These are phyloP conservation scores for Botrytis fragariae DNA, from an alignment of 2,329 filamentous ascomycete genomes.

Conservation along the genomic window DNA sequence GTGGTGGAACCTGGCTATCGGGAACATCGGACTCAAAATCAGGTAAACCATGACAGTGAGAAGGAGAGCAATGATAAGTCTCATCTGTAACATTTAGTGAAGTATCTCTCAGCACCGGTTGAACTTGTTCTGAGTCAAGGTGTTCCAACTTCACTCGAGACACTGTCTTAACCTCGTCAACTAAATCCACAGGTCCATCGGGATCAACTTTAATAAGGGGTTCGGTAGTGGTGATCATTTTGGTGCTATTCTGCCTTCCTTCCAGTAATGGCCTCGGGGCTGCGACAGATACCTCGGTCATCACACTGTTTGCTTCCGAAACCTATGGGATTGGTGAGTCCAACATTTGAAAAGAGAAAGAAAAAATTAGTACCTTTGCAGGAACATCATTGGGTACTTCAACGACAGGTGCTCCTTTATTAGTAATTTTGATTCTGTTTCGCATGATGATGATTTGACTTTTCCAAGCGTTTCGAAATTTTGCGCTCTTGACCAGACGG, in stretches of 20 bases:
- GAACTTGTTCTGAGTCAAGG: not conserved
- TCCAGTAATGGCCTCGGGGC: not conserved
- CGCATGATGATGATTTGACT: not conserved
- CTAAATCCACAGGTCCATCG: not conserved
- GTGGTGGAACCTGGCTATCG: not conserved
- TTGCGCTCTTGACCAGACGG: not conserved
- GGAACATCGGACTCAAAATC: not conserved
- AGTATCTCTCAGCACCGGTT: not conserved
- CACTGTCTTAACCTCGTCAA: not conserved
- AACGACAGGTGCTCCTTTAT: not conserved
- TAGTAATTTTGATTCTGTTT: not conserved
- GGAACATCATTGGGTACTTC: not conserved
- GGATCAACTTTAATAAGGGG: not conserved
- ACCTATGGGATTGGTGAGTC: not conserved
- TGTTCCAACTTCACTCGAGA: not conserved
- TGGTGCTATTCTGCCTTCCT: not conserved
- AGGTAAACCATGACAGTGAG: not conserved
- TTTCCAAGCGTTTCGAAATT: slow-evolving; percentile 6
- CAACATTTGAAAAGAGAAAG: not conserved
- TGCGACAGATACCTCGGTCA: not conserved
- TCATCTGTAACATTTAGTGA: not conserved
- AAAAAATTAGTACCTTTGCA: not conserved
- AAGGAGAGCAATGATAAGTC: not conserved
- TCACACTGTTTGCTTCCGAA: not conserved
- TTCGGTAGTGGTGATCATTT: not conserved